Conservation (phyloP, 192 early-diverging fungal species). For the Backusella tuberculispora region DNA sequence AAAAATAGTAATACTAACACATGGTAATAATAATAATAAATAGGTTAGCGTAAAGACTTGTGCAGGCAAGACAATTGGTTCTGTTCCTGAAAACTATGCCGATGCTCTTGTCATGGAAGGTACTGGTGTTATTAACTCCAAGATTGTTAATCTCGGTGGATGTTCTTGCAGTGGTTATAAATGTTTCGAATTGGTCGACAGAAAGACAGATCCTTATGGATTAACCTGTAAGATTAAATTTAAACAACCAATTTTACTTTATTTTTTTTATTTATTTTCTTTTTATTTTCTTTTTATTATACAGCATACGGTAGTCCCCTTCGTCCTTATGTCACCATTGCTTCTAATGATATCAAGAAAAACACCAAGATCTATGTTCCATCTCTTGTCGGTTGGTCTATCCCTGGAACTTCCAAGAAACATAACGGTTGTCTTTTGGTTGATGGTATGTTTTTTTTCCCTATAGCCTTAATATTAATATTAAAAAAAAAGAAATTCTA, state of each 20-base stretch:
- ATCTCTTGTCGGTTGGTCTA: conserved; percentile 35
- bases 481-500: conserved; percentile 2
- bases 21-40: neutral
- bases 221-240: conserved; percentile 29
- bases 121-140: conserved; percentile 33
- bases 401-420: conserved; percentile 36
- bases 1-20: neutral
- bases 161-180: conserved; percentile 41
- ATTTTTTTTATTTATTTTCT: neutral
- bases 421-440: conserved; percentile 48
- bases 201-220: conserved; percentile 38
- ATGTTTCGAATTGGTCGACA: conserved; percentile 40
- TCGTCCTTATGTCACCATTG: conserved; percentile 41
- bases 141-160: conserved; percentile 44
- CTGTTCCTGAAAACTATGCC: conserved; percentile 37
- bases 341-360: conserved; percentile 42
- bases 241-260: neutral
- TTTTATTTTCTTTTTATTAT: neutral
- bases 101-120: conserved; percentile 47
- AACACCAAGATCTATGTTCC: conserved; percentile 47
- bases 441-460: conserved; percentile 21
- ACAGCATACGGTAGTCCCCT: conserved; percentile 37
- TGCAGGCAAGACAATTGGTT: conserved; percentile 38
- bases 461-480: neutral
- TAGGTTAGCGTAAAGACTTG: conserved; percentile 41